Percentiles rank a stretch among this genome's conserved stretches.
These are phyloP conservation scores for Xylaria venustula DNA, from an alignment of 495 filamentous ascomycete genomes.

Conservation along the genomic window DNA sequence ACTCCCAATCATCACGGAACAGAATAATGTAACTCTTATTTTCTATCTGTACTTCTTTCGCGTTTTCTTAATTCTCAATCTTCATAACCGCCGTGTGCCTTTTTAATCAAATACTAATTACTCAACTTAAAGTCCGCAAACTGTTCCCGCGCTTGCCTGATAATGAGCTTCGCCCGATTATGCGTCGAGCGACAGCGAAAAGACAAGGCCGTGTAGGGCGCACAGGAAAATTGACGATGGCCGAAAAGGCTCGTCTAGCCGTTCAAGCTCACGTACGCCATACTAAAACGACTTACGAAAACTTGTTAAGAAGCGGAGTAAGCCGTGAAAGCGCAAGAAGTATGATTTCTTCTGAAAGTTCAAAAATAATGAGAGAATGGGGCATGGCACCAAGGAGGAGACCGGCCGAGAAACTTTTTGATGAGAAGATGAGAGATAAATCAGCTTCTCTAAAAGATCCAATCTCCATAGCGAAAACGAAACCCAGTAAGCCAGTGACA, in stretches of 20 bases:
- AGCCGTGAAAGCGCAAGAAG: conserved; percentile 19
- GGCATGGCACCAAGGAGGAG: neutral
- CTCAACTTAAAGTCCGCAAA: conserved; percentile 15
- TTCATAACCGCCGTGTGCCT: neutral
- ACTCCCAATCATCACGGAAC: neutral
- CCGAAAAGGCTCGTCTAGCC: conserved; percentile 33
- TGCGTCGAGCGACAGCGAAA: conserved; percentile 32
- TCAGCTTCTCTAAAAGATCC: neutral
- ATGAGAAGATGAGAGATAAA: neutral
- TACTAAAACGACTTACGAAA: conserved; percentile 37
- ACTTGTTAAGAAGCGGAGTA: conserved; percentile 18
- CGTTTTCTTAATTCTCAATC: neutral
- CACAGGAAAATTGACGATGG: conserved; percentile 22
- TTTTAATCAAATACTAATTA: neutral
- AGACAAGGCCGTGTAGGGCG: conserved; percentile 35
- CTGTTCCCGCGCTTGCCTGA: conserved; percentile 32
- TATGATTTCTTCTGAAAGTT: conserved; percentile 12
- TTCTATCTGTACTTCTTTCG: neutral
- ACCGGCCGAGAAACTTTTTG: neutral
- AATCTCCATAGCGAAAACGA: no score
- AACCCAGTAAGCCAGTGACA: no score
- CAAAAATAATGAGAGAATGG: neutral
- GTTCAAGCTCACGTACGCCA: conserved; percentile 41
- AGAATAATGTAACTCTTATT: no score
- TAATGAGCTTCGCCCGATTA: conserved; percentile 17